Percentiles rank a stretch among this genome's conserved stretches.
Conservation (phyloP, 768 basidiomycete genomes). For the Trametes meyenii region DNA sequence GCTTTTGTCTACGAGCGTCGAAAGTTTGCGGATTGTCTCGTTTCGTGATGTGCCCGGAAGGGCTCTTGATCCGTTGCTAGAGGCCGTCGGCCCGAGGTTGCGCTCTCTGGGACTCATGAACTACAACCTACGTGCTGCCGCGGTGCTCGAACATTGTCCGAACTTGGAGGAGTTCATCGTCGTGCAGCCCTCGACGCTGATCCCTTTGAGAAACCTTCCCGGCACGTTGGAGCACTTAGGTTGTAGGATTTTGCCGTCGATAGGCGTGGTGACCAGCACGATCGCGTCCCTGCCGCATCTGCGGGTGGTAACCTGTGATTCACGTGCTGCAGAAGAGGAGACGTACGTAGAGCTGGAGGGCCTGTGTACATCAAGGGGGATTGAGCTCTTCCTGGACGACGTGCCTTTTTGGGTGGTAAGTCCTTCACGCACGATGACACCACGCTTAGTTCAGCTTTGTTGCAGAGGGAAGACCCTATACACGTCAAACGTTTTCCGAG, state of each 20-base stretch:
- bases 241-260: constrained; percentile 37
- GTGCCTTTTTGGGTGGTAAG: constrained; percentile 42
- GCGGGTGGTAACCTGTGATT: constrained; percentile 42
- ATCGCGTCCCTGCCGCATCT: constrained; percentile 39
- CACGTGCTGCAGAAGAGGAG: constrained; percentile 22
- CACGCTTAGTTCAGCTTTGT: background rate
- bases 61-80: constrained; percentile 32
- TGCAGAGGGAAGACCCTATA: constrained; percentile 43
- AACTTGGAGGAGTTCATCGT: constrained; percentile 45
- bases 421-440: background rate
- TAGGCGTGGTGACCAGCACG: constrained; percentile 36
- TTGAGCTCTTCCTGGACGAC: constrained; percentile 34
- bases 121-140: constrained; percentile 36
- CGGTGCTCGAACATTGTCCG: constrained; percentile 40
- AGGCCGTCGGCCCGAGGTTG: constrained; percentile 37
- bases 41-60: constrained; percentile 41
- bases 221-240: constrained; percentile 44
- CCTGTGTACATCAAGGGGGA: constrained; percentile 35
- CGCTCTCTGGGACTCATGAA: constrained; percentile 47
- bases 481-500: constrained; percentile 39
- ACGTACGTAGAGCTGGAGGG: constrained; percentile 31
- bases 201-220: constrained; percentile 40
- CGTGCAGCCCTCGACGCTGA: constrained; percentile 38
- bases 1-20: constrained; percentile 41
- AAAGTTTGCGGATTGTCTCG: constrained; percentile 43